phyloP scores from a whole-genome alignment of 306 rosid genomes.

The Cucurbita moschata region DNA sequence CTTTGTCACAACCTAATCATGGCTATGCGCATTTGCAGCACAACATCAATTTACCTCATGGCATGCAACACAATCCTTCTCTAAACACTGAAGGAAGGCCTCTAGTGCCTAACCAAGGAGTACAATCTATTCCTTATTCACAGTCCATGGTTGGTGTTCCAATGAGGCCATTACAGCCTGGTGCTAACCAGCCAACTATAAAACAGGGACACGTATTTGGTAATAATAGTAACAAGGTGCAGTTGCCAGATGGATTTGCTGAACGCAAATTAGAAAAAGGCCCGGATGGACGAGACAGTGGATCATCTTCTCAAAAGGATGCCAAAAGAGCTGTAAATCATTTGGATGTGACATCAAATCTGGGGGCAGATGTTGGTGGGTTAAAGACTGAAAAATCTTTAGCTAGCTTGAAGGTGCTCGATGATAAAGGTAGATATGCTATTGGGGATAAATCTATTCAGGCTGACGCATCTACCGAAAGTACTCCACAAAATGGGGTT shows the following conservation, averaged over 20 bases:
- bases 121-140: slow-evolving; percentile 33
- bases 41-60: slow-evolving; percentile 30
- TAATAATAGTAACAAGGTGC: slow-evolving; percentile 28
- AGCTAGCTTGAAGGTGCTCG: slow-evolving; percentile 23
- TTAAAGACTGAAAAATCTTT: slow-evolving; percentile 29
- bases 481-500: slow-evolving; percentile 17
- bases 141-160: slow-evolving; percentile 34
- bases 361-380: slow-evolving; percentile 14
- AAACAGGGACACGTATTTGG: slow-evolving; percentile 34
- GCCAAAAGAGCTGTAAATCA: slow-evolving; percentile 17
- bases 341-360: slow-evolving; percentile 15
- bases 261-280: slow-evolving; percentile 9
- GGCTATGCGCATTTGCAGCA: slow-evolving; percentile 34
- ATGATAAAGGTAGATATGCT: slow-evolving; percentile 15
- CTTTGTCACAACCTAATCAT: slow-evolving; percentile 32
- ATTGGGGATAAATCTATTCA: slow-evolving; percentile 18
- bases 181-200: slow-evolving; percentile 24
- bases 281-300: slow-evolving; percentile 19
- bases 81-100: slow-evolving; percentile 51
- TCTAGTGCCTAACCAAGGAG: slow-evolving; percentile 34
- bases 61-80: slow-evolving; percentile 31
- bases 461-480: slow-evolving; percentile 5
- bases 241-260: slow-evolving; percentile 22
- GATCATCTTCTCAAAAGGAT: slow-evolving; percentile 22
- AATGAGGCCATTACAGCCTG: slow-evolving; percentile 38